Percentiles rank a stretch among this genome's conserved stretches.
These are phyloP conservation scores for Pseudocercospora macadamiae DNA, from an alignment of 2,329 filamentous ascomycete genomes.

Conservation along the genomic window DNA sequence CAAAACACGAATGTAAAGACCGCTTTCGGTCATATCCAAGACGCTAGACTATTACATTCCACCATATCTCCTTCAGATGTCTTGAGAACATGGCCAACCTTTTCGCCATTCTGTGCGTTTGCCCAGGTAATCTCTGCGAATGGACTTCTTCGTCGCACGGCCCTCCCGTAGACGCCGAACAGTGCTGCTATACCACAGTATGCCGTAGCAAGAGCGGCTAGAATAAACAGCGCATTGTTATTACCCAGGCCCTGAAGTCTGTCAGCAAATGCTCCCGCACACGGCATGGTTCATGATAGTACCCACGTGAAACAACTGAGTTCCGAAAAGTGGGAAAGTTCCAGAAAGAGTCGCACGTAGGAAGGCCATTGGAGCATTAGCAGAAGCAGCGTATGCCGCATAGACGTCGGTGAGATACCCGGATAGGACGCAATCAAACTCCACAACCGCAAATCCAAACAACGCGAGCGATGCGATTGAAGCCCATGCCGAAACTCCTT, in stretches of 20 bases:
- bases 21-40: no score
- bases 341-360: slow-evolving; percentile 45
- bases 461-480: slow-evolving; percentile 40
- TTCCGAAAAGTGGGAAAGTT: slow-evolving; percentile 45
- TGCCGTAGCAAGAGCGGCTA: slow-evolving; percentile 46
- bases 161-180: slow-evolving; percentile 12
- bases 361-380: slow-evolving; percentile 47
- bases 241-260: slow-evolving; percentile 35
- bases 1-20: no score
- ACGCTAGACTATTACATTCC: no score
- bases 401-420: slow-evolving; percentile 53
- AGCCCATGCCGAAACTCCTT: slow-evolving; percentile 32
- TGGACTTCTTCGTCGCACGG: slow-evolving; percentile 14
- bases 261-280: no score
- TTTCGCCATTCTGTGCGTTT: background rate
- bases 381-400: slow-evolving; percentile 49
- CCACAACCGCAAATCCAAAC: slow-evolving; percentile 54
- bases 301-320: slow-evolving; percentile 47
- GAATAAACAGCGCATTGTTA: slow-evolving; percentile 45
- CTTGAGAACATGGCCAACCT: background rate
- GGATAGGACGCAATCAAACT: slow-evolving; percentile 47
- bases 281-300: no score
- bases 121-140: slow-evolving; percentile 15
- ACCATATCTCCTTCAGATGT: no score
- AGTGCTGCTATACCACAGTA: slow-evolving; percentile 18